A percentile compares a stretch with the other conserved stretches of the same genome.
phyloP scores from a whole-genome alignment of 805 yeast genomes.

The Lipomyces japonicus region DNA sequence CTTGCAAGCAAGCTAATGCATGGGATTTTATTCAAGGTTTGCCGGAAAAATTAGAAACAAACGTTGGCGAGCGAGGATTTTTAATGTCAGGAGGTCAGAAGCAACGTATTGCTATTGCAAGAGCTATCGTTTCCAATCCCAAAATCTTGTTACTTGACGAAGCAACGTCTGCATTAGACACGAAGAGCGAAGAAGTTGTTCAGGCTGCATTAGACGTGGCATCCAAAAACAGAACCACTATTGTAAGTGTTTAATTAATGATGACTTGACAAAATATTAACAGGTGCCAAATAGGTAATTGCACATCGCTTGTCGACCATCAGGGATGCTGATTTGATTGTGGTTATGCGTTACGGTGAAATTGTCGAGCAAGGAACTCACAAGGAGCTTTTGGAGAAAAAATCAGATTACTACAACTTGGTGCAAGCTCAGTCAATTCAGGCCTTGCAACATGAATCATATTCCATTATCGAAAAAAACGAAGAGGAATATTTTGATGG shows the following conservation, averaged over 20 bases:
- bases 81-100: conserved; percentile 67
- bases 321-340: conserved; percentile 55
- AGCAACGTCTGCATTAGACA: conserved; percentile 67
- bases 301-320: conserved; percentile 90
- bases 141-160: conserved; percentile 56
- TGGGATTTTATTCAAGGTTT: conserved; percentile 47
- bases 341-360: conserved; percentile 50
- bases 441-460: neutral
- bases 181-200: conserved; percentile 58
- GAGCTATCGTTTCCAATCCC: conserved; percentile 56
- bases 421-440: conserved; percentile 40
- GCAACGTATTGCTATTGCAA: conserved; percentile 60
- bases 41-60: conserved; percentile 52
- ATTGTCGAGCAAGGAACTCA: conserved; percentile 50
- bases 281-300: conserved; percentile 56
- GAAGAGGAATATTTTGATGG: conserved; percentile 10
- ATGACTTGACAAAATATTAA: neutral
- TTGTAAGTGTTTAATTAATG: conserved; percentile 38
- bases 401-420: conserved; percentile 37
- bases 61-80: conserved; percentile 54
- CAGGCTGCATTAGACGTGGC: conserved; percentile 46
- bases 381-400: conserved; percentile 35
- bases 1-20: conserved; percentile 53
- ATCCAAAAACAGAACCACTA: conserved; percentile 47
- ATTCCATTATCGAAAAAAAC: conserved; percentile 15